A percentile compares a stretch with the other conserved stretches of the same genome.
phyloP scores from a whole-genome alignment of 2,329 filamentous ascomycete genomes.

The Pseudogymnoascus sp. region DNA sequence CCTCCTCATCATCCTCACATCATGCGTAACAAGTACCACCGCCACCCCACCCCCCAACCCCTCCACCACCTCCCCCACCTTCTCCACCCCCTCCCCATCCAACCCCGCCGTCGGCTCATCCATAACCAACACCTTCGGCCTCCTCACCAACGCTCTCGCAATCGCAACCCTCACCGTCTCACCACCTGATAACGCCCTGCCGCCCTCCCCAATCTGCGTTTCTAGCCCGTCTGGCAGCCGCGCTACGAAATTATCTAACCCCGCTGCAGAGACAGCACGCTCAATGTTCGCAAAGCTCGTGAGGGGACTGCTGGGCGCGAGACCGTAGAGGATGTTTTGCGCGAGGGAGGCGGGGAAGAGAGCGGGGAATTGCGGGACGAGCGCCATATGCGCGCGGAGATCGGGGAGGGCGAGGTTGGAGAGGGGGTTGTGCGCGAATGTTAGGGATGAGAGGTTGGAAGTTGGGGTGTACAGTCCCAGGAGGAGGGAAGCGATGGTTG shows the following conservation, averaged over 20 bases:
- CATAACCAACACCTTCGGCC: conserved; percentile 84
- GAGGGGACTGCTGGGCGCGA: conserved; percentile 51
- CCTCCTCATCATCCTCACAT: conserved; percentile 86
- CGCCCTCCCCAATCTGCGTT: conserved; percentile 63
- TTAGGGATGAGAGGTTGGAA: conserved; percentile 29
- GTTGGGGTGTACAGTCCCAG: conserved; percentile 55
- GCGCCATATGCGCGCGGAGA: conserved; percentile 18
- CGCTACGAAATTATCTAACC: conserved; percentile 49
- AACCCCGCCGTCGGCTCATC: conserved; percentile 93
- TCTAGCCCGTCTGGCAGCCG: conserved; percentile 59
- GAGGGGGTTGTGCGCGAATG: conserved; percentile 31
- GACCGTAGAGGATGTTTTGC: conserved; percentile 40
- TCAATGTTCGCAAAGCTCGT: conserved; percentile 29
- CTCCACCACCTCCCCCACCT: conserved; percentile 69
- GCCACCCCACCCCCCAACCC: conserved; percentile 43
- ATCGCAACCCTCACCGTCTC: conserved; percentile 72
- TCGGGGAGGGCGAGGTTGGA: conserved; percentile 26
- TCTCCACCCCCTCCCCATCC: conserved; percentile 89
- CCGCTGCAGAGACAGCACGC: conserved; percentile 45
- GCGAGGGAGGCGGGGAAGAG: conserved; percentile 34
- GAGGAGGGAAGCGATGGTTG: conserved; percentile 68
- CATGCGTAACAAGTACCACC: conserved; percentile 87
- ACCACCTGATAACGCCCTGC: conserved; percentile 66
- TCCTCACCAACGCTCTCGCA: conserved; percentile 47
- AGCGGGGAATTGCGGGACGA: conserved; percentile 21